Conservation (phyloP, 495 filamentous ascomycete genomes). For the Penicillium chermesinum region DNA sequence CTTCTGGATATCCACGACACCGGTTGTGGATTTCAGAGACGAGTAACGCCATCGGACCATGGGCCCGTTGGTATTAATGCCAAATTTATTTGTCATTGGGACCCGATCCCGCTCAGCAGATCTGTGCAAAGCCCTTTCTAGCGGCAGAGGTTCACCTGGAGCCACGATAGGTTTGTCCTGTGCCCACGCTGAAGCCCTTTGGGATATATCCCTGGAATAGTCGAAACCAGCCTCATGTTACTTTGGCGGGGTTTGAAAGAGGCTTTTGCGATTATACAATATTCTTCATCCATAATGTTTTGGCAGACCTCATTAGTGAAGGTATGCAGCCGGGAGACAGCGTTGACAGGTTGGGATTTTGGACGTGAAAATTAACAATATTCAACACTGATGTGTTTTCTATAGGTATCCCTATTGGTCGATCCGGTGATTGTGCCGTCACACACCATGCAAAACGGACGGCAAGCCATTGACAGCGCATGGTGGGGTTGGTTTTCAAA, state of each 20-base stretch:
- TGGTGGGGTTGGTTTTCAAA: too few relatives aligned
- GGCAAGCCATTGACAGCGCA: too few relatives aligned
- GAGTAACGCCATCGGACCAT: neutral
- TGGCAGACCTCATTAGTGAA: too few relatives aligned
- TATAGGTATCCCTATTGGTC: neutral
- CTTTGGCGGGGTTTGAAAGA: too few relatives aligned
- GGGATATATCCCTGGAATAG: too few relatives aligned
- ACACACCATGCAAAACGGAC: too few relatives aligned
- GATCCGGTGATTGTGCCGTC: neutral
- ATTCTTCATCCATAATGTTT: too few relatives aligned
- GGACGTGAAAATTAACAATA: neutral
- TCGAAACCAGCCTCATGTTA: too few relatives aligned
- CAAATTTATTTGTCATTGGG: neutral
- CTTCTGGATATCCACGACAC: neutral
- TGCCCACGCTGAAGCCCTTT: too few relatives aligned
- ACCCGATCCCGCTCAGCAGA: neutral
- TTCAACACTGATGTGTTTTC: neutral
- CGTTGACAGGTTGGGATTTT: neutral
- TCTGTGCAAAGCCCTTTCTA: neutral
- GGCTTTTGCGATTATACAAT: too few relatives aligned
- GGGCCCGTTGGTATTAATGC: slow-evolving; percentile 1
- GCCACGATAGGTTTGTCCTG: too few relatives aligned
- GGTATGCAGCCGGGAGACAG: too few relatives aligned
- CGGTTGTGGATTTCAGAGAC: neutral
- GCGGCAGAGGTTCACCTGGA: neutral